Evolutionary conservation across 805 yeast genomes (phyloP).

Genomic region (Candida qinlingensis): DNA sequence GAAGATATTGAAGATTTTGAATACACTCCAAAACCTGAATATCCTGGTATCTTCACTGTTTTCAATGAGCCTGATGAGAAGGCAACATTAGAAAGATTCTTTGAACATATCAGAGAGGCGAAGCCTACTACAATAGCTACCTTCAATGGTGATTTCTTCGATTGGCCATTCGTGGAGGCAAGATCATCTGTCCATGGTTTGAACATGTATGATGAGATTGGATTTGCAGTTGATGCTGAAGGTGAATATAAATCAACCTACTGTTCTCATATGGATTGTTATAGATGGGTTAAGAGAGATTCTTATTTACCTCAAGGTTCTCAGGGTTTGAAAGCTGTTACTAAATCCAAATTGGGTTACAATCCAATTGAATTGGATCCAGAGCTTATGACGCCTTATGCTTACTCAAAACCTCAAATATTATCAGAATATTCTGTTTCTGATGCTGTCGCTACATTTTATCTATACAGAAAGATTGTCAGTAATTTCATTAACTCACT

Average conservation of each 20-base stretch:
- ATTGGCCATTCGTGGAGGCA: constrained; percentile 97
- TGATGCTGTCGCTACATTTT: constrained; percentile 98
- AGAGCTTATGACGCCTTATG: constrained; percentile 97
- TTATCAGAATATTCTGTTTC: constrained; percentile 97
- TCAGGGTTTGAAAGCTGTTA: constrained; percentile 96
- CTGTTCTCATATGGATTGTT: constrained; percentile 97
- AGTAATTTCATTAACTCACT: constrained; percentile 95
- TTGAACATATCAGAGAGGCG: constrained; percentile 83
- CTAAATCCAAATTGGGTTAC: constrained; percentile 91
- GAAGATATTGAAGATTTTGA: constrained; percentile 96
- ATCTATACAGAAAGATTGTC: constrained; percentile 91
- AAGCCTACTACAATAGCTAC: constrained; percentile 97
- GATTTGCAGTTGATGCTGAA: constrained; percentile 83
- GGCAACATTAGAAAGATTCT: constrained; percentile 67
- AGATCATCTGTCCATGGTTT: constrained; percentile 80
- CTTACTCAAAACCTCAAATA: constrained; percentile 86
- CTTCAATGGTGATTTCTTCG: constrained; percentile 97
- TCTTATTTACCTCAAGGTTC: constrained; percentile 97
- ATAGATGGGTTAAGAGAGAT: constrained; percentile 96
- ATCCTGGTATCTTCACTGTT: constrained; percentile 82
- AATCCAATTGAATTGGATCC: constrained; percentile 97
- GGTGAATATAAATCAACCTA: constrained; percentile 90
- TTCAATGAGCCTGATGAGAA: constrained; percentile 88
- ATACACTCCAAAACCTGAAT: constrained; percentile 96
- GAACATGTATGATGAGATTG: constrained; percentile 88